Percentiles rank a stretch among this genome's conserved stretches.
These are phyloP conservation scores for Sapria himalayana DNA, from an alignment of 345 rosid genomes.

Conservation along the genomic window DNA sequence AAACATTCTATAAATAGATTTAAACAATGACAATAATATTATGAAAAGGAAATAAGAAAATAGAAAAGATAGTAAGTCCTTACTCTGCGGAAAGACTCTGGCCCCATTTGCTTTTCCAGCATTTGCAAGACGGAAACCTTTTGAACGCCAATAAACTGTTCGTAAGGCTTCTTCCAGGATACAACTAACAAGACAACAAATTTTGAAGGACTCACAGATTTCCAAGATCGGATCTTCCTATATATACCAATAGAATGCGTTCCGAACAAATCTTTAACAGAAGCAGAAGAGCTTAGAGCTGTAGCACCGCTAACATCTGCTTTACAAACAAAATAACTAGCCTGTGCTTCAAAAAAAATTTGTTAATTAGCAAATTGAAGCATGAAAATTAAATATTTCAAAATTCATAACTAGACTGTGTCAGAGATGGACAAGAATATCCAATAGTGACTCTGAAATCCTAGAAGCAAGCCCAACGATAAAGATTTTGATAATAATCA, in stretches of 20 bases:
- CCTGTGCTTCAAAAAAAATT: slow-evolving; percentile 24
- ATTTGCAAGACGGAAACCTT: slow-evolving; percentile 92
- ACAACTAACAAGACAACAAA: not conserved
- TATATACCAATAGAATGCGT: slow-evolving; percentile 64
- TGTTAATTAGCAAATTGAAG: not conserved
- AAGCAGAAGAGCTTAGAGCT: slow-evolving; percentile 53
- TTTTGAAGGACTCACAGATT: slow-evolving; percentile 42
- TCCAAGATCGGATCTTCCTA: slow-evolving; percentile 91
- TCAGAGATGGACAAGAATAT: no score
- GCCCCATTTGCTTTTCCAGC: slow-evolving; percentile 99
- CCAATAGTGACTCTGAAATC: no score
- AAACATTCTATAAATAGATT: no score
- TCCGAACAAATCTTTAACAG: slow-evolving; percentile 80
- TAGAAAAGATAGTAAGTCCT: slow-evolving; percentile 3
- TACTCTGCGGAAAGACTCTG: slow-evolving; percentile 84
- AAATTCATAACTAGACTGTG: no score
- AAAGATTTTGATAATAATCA: no score
- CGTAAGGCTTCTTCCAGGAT: slow-evolving; percentile 3
- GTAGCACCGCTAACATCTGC: slow-evolving; percentile 84
- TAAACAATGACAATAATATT: no score
- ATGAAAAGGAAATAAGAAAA: no score
- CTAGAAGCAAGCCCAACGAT: no score
- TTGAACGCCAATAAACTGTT: slow-evolving; percentile 8
- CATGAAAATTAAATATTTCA: not conserved
- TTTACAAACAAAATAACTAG: slow-evolving; percentile 83